Conservation (phyloP, 257 asterid genomes). For the Cinchona pubescens region DNA sequence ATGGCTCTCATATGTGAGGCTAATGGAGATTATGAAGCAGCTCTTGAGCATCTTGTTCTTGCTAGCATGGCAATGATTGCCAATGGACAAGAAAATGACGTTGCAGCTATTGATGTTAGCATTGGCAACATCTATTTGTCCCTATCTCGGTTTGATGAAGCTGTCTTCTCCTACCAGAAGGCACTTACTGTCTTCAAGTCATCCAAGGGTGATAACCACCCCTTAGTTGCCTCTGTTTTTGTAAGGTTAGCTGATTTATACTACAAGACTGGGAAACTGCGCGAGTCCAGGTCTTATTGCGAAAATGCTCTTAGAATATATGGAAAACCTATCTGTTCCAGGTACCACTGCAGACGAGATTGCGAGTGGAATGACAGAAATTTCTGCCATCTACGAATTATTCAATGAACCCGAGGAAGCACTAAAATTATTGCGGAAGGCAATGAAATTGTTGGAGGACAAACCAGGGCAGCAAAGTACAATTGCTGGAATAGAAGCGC, state of each 20-base stretch:
- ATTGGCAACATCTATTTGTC: constrained; percentile 91
- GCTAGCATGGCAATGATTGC: constrained; percentile 99
- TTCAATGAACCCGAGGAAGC: constrained; percentile 97
- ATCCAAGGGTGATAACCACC: constrained; percentile 91
- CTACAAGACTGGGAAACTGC: constrained; percentile 84
- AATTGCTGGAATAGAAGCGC: constrained; percentile 92
- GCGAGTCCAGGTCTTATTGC: constrained; percentile 92
- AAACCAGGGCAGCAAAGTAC: constrained; percentile 98
- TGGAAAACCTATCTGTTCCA: constrained; percentile 79
- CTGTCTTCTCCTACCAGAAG: constrained; percentile 96
- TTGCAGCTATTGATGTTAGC: constrained; percentile 91
- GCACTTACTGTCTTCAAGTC: constrained; percentile 98
- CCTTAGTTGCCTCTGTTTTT: constrained; percentile 91
- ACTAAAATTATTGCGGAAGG: constrained; percentile 74
- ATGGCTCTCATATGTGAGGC: constrained; percentile 99
- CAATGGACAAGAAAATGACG: constrained; percentile 88
- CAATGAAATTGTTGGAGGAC: constrained; percentile 85
- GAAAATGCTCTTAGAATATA: constrained; percentile 91
- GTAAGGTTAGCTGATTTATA: constrained; percentile 87
- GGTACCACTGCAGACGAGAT: constrained; percentile 88
- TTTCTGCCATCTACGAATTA: constrained; percentile 84
- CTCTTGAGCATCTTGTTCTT: constrained; percentile 96
- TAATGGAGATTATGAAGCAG: constrained; percentile 84
- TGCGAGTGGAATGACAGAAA: constrained; percentile 88
- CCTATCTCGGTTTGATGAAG: constrained; percentile 89